Evolutionary conservation across 352 stramenopile genomes (phyloP), one percentile per base, ranked within the genome.

Genomic region (Phytophthora chlamydospora): DNA sequence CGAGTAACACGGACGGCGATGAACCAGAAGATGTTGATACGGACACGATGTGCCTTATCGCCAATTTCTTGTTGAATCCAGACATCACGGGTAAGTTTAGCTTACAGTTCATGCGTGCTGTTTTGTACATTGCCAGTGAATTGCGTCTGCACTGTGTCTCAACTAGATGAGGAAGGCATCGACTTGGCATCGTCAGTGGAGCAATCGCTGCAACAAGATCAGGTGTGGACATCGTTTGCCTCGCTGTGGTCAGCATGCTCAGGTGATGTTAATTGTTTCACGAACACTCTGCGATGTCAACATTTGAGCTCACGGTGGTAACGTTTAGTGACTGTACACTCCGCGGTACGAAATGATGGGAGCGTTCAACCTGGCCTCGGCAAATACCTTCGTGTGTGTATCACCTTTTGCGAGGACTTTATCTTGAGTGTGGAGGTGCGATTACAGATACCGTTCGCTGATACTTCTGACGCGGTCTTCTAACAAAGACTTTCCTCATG

Each of bases 181-280:
- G 72, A 85, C n/a, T 44, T 90, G 10, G 69, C 73, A 21, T 82
- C 67, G 1, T 62, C 72, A 21, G 45, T 84, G 4, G 80, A 86
- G 40, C 59, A 64, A 6, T 73, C 71, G 31, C 39, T 90, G 5
- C 31, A 57, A 2, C 71, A 90, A 36, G 62, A 78, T 12, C 45
- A 59, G 17, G 60, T 90, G 1, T 72, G 72, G 58, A 42, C 49
- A 11, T 51, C 71, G 31, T 52, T 85, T 11, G 51, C 66, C 4
- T 78, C 67, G 16, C 43, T 82, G 11, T 73, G 73, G 49, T 51
- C 43, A 24, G 68, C 68, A 6, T 84, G 71, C 29, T 73, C 76
- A 75, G 77, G 80, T 84, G 24, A 27, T 27, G 6, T 27, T 27
- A 5, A 27, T 27, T 27, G 24, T 27, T 27, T 27, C 24, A 27